Conservation (phyloP, 2,329 filamentous ascomycete species). For the Nannizziopsis arthrosporioides region DNA sequence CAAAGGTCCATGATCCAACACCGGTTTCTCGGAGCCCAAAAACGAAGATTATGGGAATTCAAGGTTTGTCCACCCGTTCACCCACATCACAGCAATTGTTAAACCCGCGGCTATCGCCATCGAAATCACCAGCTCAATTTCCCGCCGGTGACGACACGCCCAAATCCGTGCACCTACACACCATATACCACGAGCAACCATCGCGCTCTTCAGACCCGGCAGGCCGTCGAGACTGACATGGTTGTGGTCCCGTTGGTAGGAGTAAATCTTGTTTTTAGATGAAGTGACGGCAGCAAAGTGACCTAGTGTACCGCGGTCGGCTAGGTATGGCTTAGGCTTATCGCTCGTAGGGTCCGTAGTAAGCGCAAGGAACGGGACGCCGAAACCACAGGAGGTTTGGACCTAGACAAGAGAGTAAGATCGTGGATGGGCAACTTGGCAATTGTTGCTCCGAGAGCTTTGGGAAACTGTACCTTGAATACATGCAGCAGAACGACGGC, state of each 20-base stretch:
- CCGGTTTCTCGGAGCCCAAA: neutral
- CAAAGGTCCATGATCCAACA: neutral
- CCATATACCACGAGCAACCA: conserved; percentile 38
- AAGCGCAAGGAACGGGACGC: conserved; percentile 45
- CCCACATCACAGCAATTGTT: conserved; percentile 16
- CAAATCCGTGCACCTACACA: conserved; percentile 29
- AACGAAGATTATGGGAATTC: neutral
- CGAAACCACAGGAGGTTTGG: conserved; percentile 56
- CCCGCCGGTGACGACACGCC: conserved; percentile 15
- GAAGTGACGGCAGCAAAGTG: conserved; percentile 41
- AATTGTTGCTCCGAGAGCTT: neutral
- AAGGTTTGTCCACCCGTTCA: conserved; percentile 13
- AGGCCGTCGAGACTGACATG: conserved; percentile 47
- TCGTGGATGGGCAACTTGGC: neutral
- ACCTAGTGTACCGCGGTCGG: conserved; percentile 46
- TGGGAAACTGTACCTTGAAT: conserved; percentile 41
- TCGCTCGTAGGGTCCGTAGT: conserved; percentile 24
- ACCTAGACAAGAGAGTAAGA: conserved; percentile 26
- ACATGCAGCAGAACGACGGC: conserved; percentile 52
- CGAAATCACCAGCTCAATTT: conserved; percentile 18
- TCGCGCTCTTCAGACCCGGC: conserved; percentile 45
- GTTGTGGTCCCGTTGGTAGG: conserved; percentile 50
- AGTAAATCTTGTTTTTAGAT: conserved; percentile 39
- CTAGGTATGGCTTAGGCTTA: conserved; percentile 28
- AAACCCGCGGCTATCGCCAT: conserved; percentile 16